phyloP scores from a whole-genome alignment of 176 grass and related monocot species.

The Oryza nivara region DNA sequence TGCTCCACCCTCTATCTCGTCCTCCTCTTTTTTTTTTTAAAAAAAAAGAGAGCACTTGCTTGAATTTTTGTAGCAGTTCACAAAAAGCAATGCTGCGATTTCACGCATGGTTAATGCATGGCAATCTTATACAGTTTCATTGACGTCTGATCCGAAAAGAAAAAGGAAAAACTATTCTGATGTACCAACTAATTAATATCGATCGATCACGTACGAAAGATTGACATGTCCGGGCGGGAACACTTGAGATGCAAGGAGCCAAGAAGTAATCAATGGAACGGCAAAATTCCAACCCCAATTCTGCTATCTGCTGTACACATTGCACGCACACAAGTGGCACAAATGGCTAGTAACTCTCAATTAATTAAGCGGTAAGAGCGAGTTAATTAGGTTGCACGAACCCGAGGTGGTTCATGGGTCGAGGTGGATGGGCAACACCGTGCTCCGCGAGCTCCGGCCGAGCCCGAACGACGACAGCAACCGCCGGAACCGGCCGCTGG shows the following conservation, averaged over 20 bases:
- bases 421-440: constrained; percentile 76
- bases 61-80: not conserved
- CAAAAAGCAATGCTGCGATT: not conserved
- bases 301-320: constrained; percentile 52
- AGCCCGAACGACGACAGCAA: constrained; percentile 85
- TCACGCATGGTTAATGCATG: not conserved
- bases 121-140: constrained; percentile 16
- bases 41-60: not conserved
- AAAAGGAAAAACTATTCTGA: not conserved
- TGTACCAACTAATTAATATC: not conserved
- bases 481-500: constrained; percentile 70
- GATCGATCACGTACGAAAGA: not conserved
- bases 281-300: not conserved
- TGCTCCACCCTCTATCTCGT: not conserved
- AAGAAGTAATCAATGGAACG: constrained; percentile 23
- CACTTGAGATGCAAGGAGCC: not conserved
- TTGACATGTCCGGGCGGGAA: not conserved
- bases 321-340: constrained; percentile 31
- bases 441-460: constrained; percentile 81
- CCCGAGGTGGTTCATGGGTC: constrained; percentile 52
- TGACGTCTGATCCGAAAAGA: constrained; percentile 33
- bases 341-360: not conserved
- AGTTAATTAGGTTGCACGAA: constrained; percentile 4
- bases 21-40: not conserved
- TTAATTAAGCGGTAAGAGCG: not conserved